These are phyloP conservation scores for Notholithocarpus densiflorus DNA, from an alignment of 306 rosid genomes.

Conservation along the genomic window DNA sequence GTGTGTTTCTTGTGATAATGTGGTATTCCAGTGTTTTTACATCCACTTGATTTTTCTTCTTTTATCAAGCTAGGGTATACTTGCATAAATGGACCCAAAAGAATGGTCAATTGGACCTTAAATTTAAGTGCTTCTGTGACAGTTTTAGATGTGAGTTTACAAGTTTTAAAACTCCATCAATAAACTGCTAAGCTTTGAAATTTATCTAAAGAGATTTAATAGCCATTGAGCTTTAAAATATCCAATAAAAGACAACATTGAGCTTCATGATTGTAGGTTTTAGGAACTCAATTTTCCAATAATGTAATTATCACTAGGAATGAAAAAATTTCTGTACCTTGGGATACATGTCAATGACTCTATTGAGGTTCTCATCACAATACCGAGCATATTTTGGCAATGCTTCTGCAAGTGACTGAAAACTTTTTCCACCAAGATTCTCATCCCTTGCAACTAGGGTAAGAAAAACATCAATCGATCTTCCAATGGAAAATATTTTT, in stretches of 20 bases:
- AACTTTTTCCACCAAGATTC: no score
- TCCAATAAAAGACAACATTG: background rate
- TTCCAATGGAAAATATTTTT: no score
- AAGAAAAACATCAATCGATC: constrained; percentile 45
- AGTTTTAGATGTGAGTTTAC: background rate
- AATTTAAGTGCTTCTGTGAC: background rate
- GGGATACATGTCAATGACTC: background rate
- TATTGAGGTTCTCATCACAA: no score
- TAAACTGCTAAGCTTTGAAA: background rate
- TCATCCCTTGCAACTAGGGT: no score
- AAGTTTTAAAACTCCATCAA: background rate
- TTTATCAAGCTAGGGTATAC: constrained; percentile 57
- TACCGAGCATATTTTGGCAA: no score
- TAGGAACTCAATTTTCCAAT: no score
- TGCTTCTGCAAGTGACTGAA: no score
- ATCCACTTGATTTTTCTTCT: constrained; percentile 43
- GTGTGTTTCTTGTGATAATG: constrained; percentile 66
- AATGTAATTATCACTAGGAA: no score
- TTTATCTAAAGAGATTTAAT: no score
- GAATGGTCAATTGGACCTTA: background rate
- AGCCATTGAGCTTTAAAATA: background rate
- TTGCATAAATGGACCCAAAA: constrained; percentile 33
- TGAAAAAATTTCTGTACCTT: background rate
- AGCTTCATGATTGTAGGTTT: no score
- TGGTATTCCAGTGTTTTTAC: constrained; percentile 24